Conservation (phyloP, 2,329 filamentous ascomycete species). For the Alternaria arbusti region DNA sequence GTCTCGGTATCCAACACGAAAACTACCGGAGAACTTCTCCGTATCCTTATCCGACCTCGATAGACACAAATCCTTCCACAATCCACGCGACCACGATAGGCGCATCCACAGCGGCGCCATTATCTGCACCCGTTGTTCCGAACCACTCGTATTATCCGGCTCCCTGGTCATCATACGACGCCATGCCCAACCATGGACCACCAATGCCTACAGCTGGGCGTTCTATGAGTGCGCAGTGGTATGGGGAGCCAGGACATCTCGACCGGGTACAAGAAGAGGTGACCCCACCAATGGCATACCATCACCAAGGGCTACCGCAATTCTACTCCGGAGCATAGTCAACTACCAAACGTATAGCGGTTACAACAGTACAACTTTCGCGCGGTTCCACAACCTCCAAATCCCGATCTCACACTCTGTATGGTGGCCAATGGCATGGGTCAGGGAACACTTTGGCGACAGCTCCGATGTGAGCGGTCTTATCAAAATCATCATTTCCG, state of each 20-base stretch:
- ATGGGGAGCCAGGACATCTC: slow-evolving; percentile 38
- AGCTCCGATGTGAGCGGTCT: background rate
- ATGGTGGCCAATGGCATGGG: background rate
- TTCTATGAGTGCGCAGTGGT: slow-evolving; percentile 47
- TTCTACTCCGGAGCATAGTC: slow-evolving; percentile 38
- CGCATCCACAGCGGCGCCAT: slow-evolving; percentile 34
- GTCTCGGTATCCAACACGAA: slow-evolving; percentile 42
- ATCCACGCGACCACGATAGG: slow-evolving; percentile 36
- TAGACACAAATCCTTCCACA: slow-evolving; percentile 40
- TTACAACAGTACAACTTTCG: background rate
- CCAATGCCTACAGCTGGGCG: slow-evolving; percentile 39
- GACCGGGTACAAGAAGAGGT: slow-evolving; percentile 47
- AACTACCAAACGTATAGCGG: background rate
- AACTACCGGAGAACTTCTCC: slow-evolving; percentile 42
- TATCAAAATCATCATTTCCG: slow-evolving; percentile 3
- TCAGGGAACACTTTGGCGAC: background rate
- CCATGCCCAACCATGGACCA: slow-evolving; percentile 28
- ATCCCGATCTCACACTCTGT: background rate
- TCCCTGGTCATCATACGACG: slow-evolving; percentile 40
- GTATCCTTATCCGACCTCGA: slow-evolving; percentile 41
- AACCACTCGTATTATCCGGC: slow-evolving; percentile 41
- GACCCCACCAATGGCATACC: slow-evolving; percentile 36
- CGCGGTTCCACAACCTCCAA: background rate
- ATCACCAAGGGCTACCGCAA: slow-evolving; percentile 33
- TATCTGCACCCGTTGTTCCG: slow-evolving; percentile 44